Evolutionary conservation across 768 basidiomycete genomes (phyloP).

Genomic region (Leucocoprinus birnbaumii): DNA sequence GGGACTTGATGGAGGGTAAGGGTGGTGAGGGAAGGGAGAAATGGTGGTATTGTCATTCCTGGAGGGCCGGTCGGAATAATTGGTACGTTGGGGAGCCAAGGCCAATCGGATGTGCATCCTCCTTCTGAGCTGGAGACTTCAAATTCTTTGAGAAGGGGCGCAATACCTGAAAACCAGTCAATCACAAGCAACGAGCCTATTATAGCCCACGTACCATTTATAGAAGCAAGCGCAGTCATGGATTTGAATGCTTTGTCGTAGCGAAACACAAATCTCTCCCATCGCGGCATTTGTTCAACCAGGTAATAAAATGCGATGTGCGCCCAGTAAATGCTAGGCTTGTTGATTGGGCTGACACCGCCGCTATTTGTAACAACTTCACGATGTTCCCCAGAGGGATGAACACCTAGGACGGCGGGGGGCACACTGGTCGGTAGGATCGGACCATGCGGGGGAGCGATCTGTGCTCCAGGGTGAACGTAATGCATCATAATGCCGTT

Average conservation of each 20-base stretch:
- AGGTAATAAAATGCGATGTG: constrained; percentile 79
- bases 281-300: constrained; percentile 77
- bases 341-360: constrained; percentile 16
- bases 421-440: too few species aligned
- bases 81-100: constrained; percentile 53
- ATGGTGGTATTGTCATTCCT: background rate
- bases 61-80: constrained; percentile 32
- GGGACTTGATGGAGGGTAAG: constrained; percentile 71
- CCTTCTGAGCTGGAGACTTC: constrained; percentile 74
- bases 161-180: constrained; percentile 46
- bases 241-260: constrained; percentile 78
- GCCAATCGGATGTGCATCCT: constrained; percentile 63
- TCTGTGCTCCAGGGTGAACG: too few species aligned
- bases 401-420: background rate
- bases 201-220: constrained; percentile 50
- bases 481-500: constrained; percentile 15
- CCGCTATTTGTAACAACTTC: constrained; percentile 21
- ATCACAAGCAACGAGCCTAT: background rate
- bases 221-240: constrained; percentile 68
- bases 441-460: too few species aligned
- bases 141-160: constrained; percentile 72
- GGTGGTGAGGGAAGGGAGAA: constrained; percentile 48
- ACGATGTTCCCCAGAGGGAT: background rate
- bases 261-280: constrained; percentile 78
- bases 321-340: constrained; percentile 70